Conservation (phyloP, 495 filamentous ascomycete species). For the Parathielavia appendiculata region DNA sequence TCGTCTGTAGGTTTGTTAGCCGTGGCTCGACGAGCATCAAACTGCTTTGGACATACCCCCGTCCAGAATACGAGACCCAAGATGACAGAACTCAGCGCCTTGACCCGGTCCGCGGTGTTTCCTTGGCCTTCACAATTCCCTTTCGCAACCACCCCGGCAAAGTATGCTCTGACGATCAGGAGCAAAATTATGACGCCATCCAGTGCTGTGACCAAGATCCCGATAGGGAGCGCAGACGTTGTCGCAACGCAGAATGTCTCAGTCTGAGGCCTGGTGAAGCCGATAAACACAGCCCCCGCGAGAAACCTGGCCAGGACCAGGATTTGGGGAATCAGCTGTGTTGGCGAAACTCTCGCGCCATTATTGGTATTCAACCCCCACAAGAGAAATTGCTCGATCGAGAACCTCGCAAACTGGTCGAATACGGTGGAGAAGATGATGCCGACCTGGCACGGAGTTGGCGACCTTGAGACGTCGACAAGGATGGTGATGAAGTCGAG, state of each 20-base stretch:
- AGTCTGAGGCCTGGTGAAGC: slow-evolving; percentile 46
- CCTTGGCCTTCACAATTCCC: slow-evolving; percentile 17
- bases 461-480: slow-evolving; percentile 36
- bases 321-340: slow-evolving; percentile 37
- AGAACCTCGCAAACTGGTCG: slow-evolving; percentile 49
- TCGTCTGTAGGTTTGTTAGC: slow-evolving; percentile 37
- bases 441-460: slow-evolving; percentile 44
- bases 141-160: slow-evolving; percentile 25
- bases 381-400: slow-evolving; percentile 48
- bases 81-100: slow-evolving; percentile 37
- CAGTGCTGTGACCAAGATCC: slow-evolving; percentile 39
- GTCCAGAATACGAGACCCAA: slow-evolving; percentile 47
- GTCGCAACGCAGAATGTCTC: slow-evolving; percentile 46
- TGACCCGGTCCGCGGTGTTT: slow-evolving; percentile 25
- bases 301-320: slow-evolving; percentile 43
- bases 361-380: slow-evolving; percentile 42
- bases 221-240: slow-evolving; percentile 41
- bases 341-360: slow-evolving; percentile 27
- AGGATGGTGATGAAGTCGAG: slow-evolving; percentile 46
- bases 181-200: slow-evolving; percentile 44
- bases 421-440: slow-evolving; percentile 47
- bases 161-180: slow-evolving; percentile 36
- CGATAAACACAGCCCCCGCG: slow-evolving; percentile 46
- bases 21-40: not conserved
- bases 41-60: slow-evolving; percentile 32